A percentile compares a stretch with the other conserved stretches of the same genome.
These are phyloP conservation scores for Daldinia sp. DNA, from an alignment of 2,329 filamentous ascomycete species.

Conservation along the genomic window DNA sequence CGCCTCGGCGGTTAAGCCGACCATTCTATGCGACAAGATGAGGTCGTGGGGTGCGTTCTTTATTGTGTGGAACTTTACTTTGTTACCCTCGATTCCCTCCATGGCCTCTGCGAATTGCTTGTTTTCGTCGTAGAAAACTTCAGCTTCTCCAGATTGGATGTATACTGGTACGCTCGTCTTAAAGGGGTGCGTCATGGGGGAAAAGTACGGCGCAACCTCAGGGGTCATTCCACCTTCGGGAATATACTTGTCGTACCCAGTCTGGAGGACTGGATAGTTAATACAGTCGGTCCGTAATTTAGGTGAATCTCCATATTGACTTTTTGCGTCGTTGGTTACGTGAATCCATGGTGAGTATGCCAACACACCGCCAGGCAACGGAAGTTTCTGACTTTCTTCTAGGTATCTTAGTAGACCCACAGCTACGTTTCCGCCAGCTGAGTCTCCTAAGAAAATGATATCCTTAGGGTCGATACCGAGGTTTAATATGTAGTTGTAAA, in stretches of 20 bases:
- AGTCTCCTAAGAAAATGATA: slow-evolving; percentile 39
- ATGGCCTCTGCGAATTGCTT: slow-evolving; percentile 42
- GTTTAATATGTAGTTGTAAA: slow-evolving; percentile 36
- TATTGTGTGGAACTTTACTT: slow-evolving; percentile 32
- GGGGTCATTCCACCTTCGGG: slow-evolving; percentile 20
- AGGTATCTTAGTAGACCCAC: slow-evolving; percentile 41
- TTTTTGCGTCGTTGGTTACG: slow-evolving; percentile 31
- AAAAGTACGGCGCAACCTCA: slow-evolving; percentile 38
- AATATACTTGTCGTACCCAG: slow-evolving; percentile 42
- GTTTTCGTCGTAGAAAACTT: slow-evolving; percentile 38
- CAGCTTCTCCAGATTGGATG: slow-evolving; percentile 37
- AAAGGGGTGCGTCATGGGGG: slow-evolving; percentile 45
- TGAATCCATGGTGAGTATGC: slow-evolving; percentile 45
- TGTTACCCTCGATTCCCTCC: slow-evolving; percentile 30
- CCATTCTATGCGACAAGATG: background rate
- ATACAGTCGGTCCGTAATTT: slow-evolving; percentile 36
- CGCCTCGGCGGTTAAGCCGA: background rate
- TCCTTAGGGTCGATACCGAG: slow-evolving; percentile 37
- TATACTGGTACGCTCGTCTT: slow-evolving; percentile 39
- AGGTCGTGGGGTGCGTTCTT: slow-evolving; percentile 36
- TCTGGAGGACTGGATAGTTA: slow-evolving; percentile 39
- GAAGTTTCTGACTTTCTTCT: slow-evolving; percentile 26
- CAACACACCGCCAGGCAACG: slow-evolving; percentile 35
- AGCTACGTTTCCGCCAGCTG: slow-evolving; percentile 41
- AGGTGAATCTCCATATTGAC: slow-evolving; percentile 18